Evolutionary conservation across 345 rosid genomes (phyloP).

Genomic region (Turritis glabra): DNA sequence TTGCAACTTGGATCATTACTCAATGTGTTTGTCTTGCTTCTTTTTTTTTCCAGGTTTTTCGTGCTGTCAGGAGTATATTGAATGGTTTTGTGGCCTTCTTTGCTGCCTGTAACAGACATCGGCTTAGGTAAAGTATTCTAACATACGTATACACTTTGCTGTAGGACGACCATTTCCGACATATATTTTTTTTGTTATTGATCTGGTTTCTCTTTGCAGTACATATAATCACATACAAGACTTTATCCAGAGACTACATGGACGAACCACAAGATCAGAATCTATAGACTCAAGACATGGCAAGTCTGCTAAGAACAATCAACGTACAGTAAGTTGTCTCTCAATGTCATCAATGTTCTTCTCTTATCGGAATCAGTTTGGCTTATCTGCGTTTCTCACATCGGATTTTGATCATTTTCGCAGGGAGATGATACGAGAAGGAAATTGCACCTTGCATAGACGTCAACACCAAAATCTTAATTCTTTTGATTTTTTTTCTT

Average conservation of each 20-base stretch:
- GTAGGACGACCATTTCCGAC: background rate
- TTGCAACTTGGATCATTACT: background rate
- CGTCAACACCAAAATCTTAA: background rate
- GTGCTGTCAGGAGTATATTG: slow-evolving; percentile 85
- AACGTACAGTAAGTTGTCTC: slow-evolving; percentile 43
- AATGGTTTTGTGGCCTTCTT: slow-evolving; percentile 90
- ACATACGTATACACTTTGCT: background rate
- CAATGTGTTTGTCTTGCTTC: slow-evolving; percentile 2
- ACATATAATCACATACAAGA: slow-evolving; percentile 56
- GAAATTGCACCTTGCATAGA: slow-evolving; percentile 41
- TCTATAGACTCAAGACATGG: slow-evolving; percentile 27
- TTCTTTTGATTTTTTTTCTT: slow-evolving; percentile 7
- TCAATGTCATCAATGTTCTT: background rate
- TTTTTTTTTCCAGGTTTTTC: slow-evolving; percentile 72
- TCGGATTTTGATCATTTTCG: slow-evolving; percentile 1
- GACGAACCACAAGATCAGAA: slow-evolving; percentile 32
- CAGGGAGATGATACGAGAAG: slow-evolving; percentile 36
- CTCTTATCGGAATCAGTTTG: background rate
- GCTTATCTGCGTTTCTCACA: slow-evolving; percentile 8
- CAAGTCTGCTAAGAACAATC: slow-evolving; percentile 21
- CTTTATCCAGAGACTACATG: slow-evolving; percentile 40
- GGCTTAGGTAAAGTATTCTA: slow-evolving; percentile 66
- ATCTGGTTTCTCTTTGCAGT: slow-evolving; percentile 38
- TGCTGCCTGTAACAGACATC: slow-evolving; percentile 93
- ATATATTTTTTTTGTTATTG: background rate